These are phyloP conservation scores for Drechslera avenae DNA, from an alignment of 2,329 filamentous ascomycete genomes.

Conservation along the genomic window DNA sequence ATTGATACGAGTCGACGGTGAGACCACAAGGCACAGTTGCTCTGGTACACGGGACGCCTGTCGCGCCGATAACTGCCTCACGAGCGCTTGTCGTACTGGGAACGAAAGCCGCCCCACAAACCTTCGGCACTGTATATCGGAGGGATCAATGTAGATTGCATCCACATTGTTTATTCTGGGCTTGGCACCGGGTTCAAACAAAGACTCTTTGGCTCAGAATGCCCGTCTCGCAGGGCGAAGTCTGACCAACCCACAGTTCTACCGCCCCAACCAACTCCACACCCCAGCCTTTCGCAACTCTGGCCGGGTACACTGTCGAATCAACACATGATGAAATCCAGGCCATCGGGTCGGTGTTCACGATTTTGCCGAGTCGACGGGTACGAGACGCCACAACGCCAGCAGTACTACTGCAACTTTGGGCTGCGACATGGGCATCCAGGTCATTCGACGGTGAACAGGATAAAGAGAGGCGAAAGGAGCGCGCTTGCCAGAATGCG, in stretches of 20 bases:
- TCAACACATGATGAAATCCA: not conserved
- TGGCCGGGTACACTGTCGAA: not conserved
- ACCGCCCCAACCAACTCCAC: not conserved
- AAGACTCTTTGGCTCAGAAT: not conserved
- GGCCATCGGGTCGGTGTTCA: not conserved
- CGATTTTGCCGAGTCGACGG: not conserved
- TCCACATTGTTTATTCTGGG: not conserved
- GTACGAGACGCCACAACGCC: not conserved
- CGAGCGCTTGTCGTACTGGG: not conserved
- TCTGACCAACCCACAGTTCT: not conserved
- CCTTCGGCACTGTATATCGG: not conserved
- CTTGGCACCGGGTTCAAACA: not conserved
- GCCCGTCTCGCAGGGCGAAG: not conserved
- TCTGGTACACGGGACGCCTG: not conserved
- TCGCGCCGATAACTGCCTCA: not conserved
- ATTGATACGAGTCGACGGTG: not conserved
- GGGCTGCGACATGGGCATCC: conserved; percentile 18
- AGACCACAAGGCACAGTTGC: not conserved
- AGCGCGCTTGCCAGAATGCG: conserved; percentile 3
- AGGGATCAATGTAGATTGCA: not conserved
- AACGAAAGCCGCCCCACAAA: not conserved
- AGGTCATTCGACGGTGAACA: conserved; percentile 6
- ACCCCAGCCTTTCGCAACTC: not conserved
- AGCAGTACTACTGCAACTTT: conserved; percentile 12
- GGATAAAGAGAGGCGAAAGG: conserved; percentile 15